These are phyloP conservation scores for Pseudogymnoascus sp. DNA, from an alignment of 2,329 filamentous ascomycete genomes.

Conservation along the genomic window DNA sequence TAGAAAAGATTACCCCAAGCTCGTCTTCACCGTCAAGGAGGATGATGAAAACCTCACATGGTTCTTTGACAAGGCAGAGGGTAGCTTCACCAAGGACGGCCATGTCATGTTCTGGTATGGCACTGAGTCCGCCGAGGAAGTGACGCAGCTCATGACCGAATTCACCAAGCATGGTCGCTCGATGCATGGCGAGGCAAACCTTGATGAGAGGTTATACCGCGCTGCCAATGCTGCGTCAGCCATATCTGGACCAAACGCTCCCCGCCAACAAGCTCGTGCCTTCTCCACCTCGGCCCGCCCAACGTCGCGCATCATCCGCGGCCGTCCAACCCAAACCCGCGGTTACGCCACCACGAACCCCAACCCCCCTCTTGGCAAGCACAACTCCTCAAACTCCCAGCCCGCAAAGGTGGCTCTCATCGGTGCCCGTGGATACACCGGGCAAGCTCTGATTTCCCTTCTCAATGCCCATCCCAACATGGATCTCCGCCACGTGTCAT, in stretches of 20 bases:
- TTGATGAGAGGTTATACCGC: conserved; percentile 74
- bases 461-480: conserved; percentile 83
- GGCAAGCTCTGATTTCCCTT: conserved; percentile 79
- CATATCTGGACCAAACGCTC: conserved; percentile 41
- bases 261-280: conserved; percentile 53
- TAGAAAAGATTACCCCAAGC: conserved; percentile 84
- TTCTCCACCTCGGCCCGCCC: conserved; percentile 54
- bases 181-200: conserved; percentile 83
- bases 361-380: conserved; percentile 81
- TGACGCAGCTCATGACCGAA: conserved; percentile 74
- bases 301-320: conserved; percentile 16
- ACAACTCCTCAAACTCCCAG: conserved; percentile 74
- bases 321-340: conserved; percentile 25
- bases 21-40: conserved; percentile 94
- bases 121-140: conserved; percentile 70
- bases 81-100: conserved; percentile 75
- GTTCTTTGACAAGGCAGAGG: conserved; percentile 97
- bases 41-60: conserved; percentile 95
- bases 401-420: conserved; percentile 79
- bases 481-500: conserved; percentile 86
- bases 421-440: conserved; percentile 88
- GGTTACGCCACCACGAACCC: conserved; percentile 66
- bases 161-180: conserved; percentile 74
- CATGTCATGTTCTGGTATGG: conserved; percentile 92
- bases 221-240: conserved; percentile 63